phyloP scores from a whole-genome alignment of 2,329 filamentous ascomycete species.

The Aureobasidium sp. region DNA sequence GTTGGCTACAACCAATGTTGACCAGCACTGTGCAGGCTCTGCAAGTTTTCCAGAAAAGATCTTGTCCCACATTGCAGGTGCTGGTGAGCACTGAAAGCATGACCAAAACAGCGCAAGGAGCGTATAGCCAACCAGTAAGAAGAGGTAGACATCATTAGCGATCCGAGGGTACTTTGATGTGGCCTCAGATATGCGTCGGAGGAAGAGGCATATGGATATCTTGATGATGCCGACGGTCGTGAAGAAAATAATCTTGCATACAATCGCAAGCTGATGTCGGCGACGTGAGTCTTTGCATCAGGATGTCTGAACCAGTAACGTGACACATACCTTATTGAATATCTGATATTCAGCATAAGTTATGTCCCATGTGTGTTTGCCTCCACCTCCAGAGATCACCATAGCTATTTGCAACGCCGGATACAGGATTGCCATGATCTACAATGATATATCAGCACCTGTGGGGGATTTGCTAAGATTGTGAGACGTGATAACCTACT shows the following conservation, averaged over 20 bases:
- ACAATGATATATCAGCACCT: neutral
- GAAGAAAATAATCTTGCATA: conserved; percentile 14
- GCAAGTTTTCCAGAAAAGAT: conserved; percentile 2
- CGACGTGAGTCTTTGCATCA: neutral
- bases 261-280: neutral
- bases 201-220: conserved; percentile 10
- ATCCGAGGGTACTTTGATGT: neutral
- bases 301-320: neutral
- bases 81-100: conserved; percentile 3
- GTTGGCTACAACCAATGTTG: conserved; percentile 3
- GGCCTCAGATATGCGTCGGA: conserved; percentile 7
- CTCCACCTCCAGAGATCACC: neutral
- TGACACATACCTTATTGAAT: neutral
- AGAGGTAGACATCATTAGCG: conserved; percentile 9
- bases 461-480: neutral
- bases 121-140: conserved; percentile 5
- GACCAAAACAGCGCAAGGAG: conserved; percentile 9
- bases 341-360: conserved; percentile 11
- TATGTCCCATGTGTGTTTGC: conserved; percentile 7
- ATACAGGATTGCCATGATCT: conserved; percentile 8
- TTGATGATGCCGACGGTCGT: conserved; percentile 14
- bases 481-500: neutral
- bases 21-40: conserved; percentile 7
- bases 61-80: conserved; percentile 11
- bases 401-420: neutral